Evolutionary conservation across 1,139 yeast genomes (phyloP).

Genomic region (Geotrichum fermentans): DNA sequence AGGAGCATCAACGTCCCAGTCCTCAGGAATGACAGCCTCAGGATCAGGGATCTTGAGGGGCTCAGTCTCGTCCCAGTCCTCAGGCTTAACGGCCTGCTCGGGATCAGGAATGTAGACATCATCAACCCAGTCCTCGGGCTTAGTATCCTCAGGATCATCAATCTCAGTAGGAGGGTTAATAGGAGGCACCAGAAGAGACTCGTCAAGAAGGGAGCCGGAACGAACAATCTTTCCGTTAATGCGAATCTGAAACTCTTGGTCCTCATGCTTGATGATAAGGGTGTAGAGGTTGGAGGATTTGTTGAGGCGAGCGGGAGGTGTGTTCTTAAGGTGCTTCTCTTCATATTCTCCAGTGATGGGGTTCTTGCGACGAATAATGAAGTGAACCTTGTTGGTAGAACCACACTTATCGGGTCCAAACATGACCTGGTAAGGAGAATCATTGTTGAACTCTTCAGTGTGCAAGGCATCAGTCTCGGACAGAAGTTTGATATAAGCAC

Average conservation of each 20-base stretch:
- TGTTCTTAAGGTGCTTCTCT: constrained; percentile 60
- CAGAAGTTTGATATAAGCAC: constrained; percentile 77
- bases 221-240: constrained; percentile 70
- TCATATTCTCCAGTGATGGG: constrained; percentile 54
- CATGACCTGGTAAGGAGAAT: constrained; percentile 77
- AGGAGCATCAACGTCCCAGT: constrained; percentile 68
- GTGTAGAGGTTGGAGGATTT: constrained; percentile 65
- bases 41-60: constrained; percentile 62
- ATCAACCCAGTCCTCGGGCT: constrained; percentile 84
- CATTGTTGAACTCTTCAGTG: constrained; percentile 49
- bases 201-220: constrained; percentile 61
- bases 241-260: constrained; percentile 70
- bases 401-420: constrained; percentile 96
- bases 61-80: constrained; percentile 72
- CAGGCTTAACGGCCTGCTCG: constrained; percentile 57
- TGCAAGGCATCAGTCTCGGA: constrained; percentile 45
- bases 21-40: constrained; percentile 59
- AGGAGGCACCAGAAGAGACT: constrained; percentile 54
- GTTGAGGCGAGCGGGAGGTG: constrained; percentile 62
- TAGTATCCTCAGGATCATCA: constrained; percentile 53
- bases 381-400: constrained; percentile 68
- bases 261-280: constrained; percentile 56
- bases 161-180: constrained; percentile 61
- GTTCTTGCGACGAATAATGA: constrained; percentile 59
- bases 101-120: constrained; percentile 63